Evolutionary conservation across 2,329 filamentous ascomycete species (phyloP), one percentile per base, ranked within the genome.

Genomic region (Chrysoporthe puriensis): DNA sequence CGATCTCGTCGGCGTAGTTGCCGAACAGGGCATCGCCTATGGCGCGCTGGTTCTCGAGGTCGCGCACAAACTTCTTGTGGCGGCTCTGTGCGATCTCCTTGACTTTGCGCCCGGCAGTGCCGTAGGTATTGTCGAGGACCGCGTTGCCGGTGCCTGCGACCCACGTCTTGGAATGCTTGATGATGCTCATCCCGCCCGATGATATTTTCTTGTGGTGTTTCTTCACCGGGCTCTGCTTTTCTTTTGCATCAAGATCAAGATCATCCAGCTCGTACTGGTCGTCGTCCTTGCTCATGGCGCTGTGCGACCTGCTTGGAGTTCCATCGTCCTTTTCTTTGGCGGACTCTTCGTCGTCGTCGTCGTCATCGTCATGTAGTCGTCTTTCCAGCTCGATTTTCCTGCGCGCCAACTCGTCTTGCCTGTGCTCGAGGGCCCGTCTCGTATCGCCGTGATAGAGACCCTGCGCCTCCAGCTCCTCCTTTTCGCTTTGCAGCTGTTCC

Each of bases 1-100:
- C 95, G 71, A 99, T 90, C 81, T 97, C 94, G 75, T 98, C 95
- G 72, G 95, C 90, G 73, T 94, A 92, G 4, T 92, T 92, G 32
- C 92, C 90, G 77, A 94, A 99, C 2, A 98, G 84, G 2, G 94
- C 91, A 61, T 94, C 90, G 7, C 91, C 91, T 36, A 95, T 91
- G 1, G 87, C 85, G 44, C 82, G 86, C 78, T 95, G 92, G 0
- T 88, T 87, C 77, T 96, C 92, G 1, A 92, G 79, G 72, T 94
- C 91, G 69, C 83, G 84, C 70, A 81, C 79, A 4, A 83, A 83
- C 66, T 84, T 84, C 40, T 81, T 72, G 26, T 77, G 76, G 34
- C 86, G 79, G 73, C 85, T 86, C n/a, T 80, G 76, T 0, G 82
- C 78, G 0, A 85, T 84, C 16, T 76, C 79, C 60, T 76, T 79